These are phyloP conservation scores for Melaleuca alternifolia DNA, from an alignment of 345 rosid genomes.

Conservation along the genomic window DNA sequence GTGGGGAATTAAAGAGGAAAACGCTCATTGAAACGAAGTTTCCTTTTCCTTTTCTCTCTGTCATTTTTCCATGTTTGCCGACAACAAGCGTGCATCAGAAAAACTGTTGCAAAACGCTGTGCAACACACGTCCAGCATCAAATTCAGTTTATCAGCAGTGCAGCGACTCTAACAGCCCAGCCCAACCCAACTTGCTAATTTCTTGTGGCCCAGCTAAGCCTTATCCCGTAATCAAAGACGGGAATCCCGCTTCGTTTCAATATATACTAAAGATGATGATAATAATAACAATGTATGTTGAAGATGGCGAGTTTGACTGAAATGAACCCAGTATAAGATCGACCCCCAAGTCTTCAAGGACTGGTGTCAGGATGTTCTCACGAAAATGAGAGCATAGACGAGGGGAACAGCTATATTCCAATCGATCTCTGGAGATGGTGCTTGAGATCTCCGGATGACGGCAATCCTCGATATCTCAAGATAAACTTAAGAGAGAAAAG, in stretches of 20 bases:
- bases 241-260: background rate
- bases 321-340: background rate
- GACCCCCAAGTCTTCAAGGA: background rate
- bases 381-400: background rate
- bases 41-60: background rate
- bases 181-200: background rate
- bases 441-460: background rate
- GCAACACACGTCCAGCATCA: background rate
- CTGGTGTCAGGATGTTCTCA: background rate
- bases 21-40: background rate
- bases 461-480: background rate
- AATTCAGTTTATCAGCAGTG: background rate
- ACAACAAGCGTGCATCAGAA: background rate
- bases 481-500: background rate
- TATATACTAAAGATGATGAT: background rate
- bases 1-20: background rate
- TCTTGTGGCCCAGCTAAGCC: background rate
- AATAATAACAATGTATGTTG: background rate
- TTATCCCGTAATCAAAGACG: background rate
- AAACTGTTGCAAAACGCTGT: background rate
- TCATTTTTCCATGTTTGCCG: background rate
- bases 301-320: background rate
- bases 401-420: background rate
- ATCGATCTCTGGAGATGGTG: background rate
- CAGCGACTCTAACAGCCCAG: background rate